Conservation (phyloP, 306 rosid species). For the Vachellia collinsii region DNA sequence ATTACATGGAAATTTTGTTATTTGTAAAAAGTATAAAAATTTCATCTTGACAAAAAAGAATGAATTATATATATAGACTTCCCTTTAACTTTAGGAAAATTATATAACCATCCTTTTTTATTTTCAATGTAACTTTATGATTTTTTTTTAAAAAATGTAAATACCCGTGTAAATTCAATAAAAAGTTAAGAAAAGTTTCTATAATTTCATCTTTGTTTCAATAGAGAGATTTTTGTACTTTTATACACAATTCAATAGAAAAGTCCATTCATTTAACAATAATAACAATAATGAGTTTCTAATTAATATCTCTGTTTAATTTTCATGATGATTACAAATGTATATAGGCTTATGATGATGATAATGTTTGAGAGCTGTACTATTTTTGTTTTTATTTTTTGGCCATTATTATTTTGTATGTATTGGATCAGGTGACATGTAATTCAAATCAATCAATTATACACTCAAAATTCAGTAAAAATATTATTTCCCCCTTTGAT, state of each 20-base stretch:
- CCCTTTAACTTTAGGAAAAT: no score
- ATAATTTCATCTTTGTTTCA: not conserved
- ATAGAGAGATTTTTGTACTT: not conserved
- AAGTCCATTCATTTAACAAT: not conserved
- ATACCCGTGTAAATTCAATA: not conserved
- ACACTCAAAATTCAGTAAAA: not conserved
- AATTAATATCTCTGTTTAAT: no score
- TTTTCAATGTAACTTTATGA: not conserved
- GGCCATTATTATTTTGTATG: not conserved
- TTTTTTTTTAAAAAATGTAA: not conserved
- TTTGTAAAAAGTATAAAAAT: no score
- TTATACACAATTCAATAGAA: not conserved
- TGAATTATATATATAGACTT: no score
- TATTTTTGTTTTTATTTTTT: no score
- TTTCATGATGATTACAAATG: not conserved
- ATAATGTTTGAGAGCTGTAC: not conserved
- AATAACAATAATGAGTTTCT: no score
- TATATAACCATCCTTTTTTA: not conserved
- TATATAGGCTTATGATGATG: not conserved
- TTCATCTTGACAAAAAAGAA: no score
- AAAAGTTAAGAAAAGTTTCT: not conserved
- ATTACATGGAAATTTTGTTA: no score
- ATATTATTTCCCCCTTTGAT: not conserved
- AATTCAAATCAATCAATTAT: not conserved
- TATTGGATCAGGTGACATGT: not conserved